Percentiles rank a stretch among this genome's conserved stretches.
Conservation (phyloP, 2,329 filamentous ascomycete genomes). For the Tolypocladium inflatum region DNA sequence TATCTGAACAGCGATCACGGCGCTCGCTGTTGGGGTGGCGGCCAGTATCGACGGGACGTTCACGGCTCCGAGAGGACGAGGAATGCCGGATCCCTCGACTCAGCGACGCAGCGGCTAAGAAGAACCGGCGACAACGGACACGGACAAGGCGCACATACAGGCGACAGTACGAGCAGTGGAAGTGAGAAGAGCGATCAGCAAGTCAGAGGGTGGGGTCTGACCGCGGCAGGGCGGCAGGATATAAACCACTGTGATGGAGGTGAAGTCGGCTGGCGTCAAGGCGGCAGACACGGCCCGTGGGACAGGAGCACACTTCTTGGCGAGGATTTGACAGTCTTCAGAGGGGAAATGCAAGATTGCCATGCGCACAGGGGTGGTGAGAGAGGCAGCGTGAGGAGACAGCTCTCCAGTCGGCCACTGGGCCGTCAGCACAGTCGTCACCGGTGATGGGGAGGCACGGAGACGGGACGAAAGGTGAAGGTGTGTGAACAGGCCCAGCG, state of each 20-base stretch:
- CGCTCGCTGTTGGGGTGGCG: not conserved
- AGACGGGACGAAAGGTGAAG: conserved; percentile 8
- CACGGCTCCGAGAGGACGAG: not conserved
- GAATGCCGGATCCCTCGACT: not conserved
- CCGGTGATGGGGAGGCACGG: conserved; percentile 1
- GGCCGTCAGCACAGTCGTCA: not conserved
- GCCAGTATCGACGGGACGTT: not conserved
- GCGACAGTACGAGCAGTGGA: not conserved
- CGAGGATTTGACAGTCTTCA: not conserved
- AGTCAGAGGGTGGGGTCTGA: not conserved
- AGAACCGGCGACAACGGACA: not conserved
- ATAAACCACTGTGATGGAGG: conserved; percentile 9
- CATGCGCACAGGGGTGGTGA: not conserved
- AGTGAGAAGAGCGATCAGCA: not conserved
- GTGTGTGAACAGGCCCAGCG: conserved; percentile 25
- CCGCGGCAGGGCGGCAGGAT: not conserved
- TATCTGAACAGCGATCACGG: not conserved
- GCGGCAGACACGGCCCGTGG: conserved; percentile 4
- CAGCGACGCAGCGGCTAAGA: too few species aligned
- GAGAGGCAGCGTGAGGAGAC: not conserved
- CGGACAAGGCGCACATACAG: not conserved
- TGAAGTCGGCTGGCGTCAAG: conserved; percentile 7
- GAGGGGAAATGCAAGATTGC: conserved; percentile 16
- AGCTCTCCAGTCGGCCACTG: not conserved
- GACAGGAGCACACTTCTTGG: not conserved